Base-by-base conservation (phyloP, 148 eudicot genomes). In the Polygonum aviculare region DNA sequence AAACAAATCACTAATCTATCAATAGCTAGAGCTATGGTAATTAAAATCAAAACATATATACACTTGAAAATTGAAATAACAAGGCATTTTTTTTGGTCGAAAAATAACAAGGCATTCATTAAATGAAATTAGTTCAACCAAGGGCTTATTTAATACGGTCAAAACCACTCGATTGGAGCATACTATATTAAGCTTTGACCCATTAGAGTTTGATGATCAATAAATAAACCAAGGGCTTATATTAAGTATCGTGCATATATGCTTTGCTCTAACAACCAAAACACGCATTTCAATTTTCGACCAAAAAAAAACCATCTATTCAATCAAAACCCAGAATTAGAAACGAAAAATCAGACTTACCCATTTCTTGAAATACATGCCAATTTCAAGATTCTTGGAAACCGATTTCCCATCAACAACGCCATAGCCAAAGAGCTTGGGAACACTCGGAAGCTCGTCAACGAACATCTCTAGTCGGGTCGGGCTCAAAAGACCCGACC, bases 351-450 rank as follows among this genome's bases (percentile, higher is more conserved):
- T 65, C 33, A 62, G 6, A 36, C 72, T 4, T 72, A 93, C 97
- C 97, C 95, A 93, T 78, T 79, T 82, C 80, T 89, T 93, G 31
- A 50, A 78, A 77, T 77, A 93, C 97, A 93, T 93, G 81, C 91
- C 90, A 63, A 93, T 89, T 31, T 69, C 59, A 54, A 93, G 83
- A 2, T 84, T 47, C 31, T 51, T 82, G 5, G 95, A 63, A 39
- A 59, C 77, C 8, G 82, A 77, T 44, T 82, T 72, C 0, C 87
- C 87, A n/a, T 54, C 26, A 51, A 65, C 72, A 18, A 74, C 21
- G 44, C 76, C 59, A 75, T 80, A 90, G 75, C 92, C 93, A 73
- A 74, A 72, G 49, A 93, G 45, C 78, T 82, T 90, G 52, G 98
- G 98, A 59, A 91, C 70, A 40, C 72, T 76, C 22, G 92, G 92